Evolutionary conservation across 1,284 basidiomycete genomes (phyloP), one percentile per base, ranked within the genome.

Genomic region (Heterobasidion occidentale): DNA sequence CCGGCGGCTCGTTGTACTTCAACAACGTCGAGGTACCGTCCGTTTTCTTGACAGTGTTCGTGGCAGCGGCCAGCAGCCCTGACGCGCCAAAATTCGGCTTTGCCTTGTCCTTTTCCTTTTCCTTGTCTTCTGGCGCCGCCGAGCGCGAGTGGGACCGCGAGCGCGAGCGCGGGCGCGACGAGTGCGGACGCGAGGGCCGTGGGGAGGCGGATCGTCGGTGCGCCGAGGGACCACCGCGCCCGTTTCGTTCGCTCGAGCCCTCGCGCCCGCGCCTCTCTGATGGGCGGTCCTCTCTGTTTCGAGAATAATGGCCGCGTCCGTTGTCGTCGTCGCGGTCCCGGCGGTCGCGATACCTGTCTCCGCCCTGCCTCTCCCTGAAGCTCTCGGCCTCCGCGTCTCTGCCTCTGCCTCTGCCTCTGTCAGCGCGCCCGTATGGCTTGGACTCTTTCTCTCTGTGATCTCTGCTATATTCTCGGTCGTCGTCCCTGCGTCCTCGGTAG

Each of bases 1-100:
- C 97, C 1, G 96, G 94, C 11, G 97, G 97, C 70, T 99, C 97
- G 64, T 98, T 96, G 69, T 99, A 99, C 71, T 99, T 99, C 59
- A 99, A 76, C 45, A 96, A 84, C 1, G 95, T 92, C 56, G 87
- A 93, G 55, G 83, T 85, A 9, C 90, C 88, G 64, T 90, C 85
- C 8, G 73, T 71, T 36, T 80, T 78, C 64, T 85, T 82, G 50
- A 93, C 84, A 1, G 88, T 92, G 66, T 98, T 97, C 6, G 94
- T 96, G 67, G 93, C 97, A 6, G 94, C 95, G 0, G 96, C 97
- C 20, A 99, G 81, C 11, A 97, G 77, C 7, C 97, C 97, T 1
- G 93, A 97, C 6, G 81, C 81, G 9, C 76, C 80, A 70, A 97
- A 97, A 68, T 97, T 93, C 2, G 95, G 95, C 69, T 94, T 89